Conservation (phyloP, 306 rosid genomes). For the Crataegus laevigata region DNA sequence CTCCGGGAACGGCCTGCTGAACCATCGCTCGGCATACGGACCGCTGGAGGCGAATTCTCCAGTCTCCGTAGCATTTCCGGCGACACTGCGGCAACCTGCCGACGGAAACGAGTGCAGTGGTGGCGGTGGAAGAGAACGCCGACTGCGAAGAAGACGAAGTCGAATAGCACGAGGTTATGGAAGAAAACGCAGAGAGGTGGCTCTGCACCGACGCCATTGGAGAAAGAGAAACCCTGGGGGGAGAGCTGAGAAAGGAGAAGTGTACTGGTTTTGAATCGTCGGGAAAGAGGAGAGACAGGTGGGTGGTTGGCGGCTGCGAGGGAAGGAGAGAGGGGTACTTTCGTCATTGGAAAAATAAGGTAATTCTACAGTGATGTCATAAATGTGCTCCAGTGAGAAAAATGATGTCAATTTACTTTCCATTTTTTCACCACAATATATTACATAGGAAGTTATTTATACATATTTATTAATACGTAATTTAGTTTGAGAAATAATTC, state of each 20-base stretch:
- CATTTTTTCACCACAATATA: no score
- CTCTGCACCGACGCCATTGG: slow-evolving; percentile 44
- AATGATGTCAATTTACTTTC: no score
- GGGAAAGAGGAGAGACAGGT: neutral
- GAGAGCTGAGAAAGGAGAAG: neutral
- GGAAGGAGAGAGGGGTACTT: neutral
- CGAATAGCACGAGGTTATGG: slow-evolving; percentile 22
- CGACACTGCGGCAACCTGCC: slow-evolving; percentile 5
- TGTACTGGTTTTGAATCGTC: neutral
- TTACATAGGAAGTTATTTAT: no score
- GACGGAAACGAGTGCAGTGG: slow-evolving; percentile 4
- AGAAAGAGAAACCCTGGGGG: neutral
- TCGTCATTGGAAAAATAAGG: neutral
- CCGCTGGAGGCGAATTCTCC: slow-evolving; percentile 7
- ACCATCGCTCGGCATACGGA: slow-evolving; percentile 62
- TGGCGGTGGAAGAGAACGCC: neutral
- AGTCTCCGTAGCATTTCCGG: slow-evolving; percentile 6
- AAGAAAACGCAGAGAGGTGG: slow-evolving; percentile 30
- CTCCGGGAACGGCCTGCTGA: slow-evolving; percentile 74
- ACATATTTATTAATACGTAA: no score
- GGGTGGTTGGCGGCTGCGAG: neutral
- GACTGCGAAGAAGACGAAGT: slow-evolving; percentile 7
- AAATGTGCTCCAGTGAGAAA: no score
- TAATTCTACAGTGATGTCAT: no score
- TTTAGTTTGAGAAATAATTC: no score